Percentiles rank a stretch among this genome's conserved stretches.
Evolutionary conservation across 75 land plant genomes (phyloP).

Genomic region (Isoetes taiwanensis): DNA sequence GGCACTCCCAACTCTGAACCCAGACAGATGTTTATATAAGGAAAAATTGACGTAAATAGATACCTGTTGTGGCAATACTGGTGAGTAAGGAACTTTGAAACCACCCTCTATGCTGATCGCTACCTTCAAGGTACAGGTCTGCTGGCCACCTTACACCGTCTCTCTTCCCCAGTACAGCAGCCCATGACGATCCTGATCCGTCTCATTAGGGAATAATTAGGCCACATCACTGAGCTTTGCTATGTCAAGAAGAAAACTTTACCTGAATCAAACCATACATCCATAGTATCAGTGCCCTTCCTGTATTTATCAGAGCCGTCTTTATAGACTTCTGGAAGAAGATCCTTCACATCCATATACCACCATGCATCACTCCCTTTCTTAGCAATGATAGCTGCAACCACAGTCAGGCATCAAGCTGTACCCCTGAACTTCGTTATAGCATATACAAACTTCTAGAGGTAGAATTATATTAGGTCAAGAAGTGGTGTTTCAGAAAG

Average conservation of each 20-base stretch:
- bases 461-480: too few species aligned
- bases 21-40: too few species aligned
- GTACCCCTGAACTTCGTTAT: too few species aligned
- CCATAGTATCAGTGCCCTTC: conserved; percentile 96
- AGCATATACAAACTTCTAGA: too few species aligned
- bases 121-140: conserved; percentile 94
- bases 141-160: conserved; percentile 67
- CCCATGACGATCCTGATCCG: conserved; percentile 75
- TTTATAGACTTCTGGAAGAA: conserved; percentile 69
- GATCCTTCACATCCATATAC: conserved; percentile 70
- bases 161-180: conserved; percentile 71
- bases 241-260: neutral
- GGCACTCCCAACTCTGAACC: too few species aligned
- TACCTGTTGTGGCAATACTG: conserved; percentile 81
- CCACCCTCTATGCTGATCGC: conserved; percentile 99
- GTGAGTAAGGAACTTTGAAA: conserved; percentile 96
- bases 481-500: too few species aligned
- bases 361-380: conserved; percentile 99
- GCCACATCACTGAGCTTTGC: neutral
- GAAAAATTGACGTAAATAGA: too few species aligned
- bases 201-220: neutral
- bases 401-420: too few species aligned
- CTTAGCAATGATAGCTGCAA: conserved; percentile 53
- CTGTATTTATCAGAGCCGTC: conserved; percentile 49
- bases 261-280: conserved; percentile 99